Percentiles rank a stretch among this genome's conserved stretches.
These are phyloP conservation scores for Asterophora lycoperdoides DNA, from an alignment of 768 basidiomycete genomes.

Conservation along the genomic window DNA sequence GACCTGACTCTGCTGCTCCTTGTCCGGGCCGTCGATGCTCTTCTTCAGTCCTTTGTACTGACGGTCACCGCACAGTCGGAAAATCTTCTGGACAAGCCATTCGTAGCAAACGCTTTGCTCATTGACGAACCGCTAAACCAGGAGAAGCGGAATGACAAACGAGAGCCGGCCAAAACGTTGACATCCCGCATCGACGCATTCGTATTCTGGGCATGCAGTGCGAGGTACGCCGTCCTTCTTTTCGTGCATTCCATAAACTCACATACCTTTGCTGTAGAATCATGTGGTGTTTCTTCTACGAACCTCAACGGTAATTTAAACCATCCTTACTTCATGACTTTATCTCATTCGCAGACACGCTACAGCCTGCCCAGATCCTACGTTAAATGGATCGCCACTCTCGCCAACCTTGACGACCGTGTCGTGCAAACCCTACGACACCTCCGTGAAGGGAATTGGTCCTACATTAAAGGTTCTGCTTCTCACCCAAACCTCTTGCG, in stretches of 20 bases:
- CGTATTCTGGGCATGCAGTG: constrained; percentile 74
- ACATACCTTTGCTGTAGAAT: constrained; percentile 43
- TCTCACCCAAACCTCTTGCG: constrained; percentile 37
- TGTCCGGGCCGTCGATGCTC: constrained; percentile 65
- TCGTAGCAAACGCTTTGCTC: constrained; percentile 9
- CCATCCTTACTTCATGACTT: background rate
- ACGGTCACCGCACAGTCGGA: constrained; percentile 16
- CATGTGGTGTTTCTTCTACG: constrained; percentile 88
- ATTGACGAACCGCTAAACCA: constrained; percentile 12
- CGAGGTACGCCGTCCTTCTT: constrained; percentile 47
- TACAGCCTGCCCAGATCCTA: constrained; percentile 60
- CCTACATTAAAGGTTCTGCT: constrained; percentile 46
- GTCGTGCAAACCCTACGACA: constrained; percentile 50
- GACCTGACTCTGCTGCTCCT: constrained; percentile 66
- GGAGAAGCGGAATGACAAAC: constrained; percentile 26
- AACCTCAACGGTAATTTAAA: constrained; percentile 55
- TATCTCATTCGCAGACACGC: background rate
- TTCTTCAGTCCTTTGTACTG: constrained; percentile 49
- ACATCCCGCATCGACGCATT: constrained; percentile 59
- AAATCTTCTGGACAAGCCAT: background rate
- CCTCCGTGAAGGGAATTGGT: constrained; percentile 54
- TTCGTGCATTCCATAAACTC: constrained; percentile 7
- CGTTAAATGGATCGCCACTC: constrained; percentile 71
- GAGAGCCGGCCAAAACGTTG: constrained; percentile 22
- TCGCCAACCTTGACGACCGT: constrained; percentile 64